Evolutionary conservation across 805 yeast genomes (phyloP), one percentile per base, ranked within the genome.

Genomic region (Wickerhamomyces xylosicus): DNA sequence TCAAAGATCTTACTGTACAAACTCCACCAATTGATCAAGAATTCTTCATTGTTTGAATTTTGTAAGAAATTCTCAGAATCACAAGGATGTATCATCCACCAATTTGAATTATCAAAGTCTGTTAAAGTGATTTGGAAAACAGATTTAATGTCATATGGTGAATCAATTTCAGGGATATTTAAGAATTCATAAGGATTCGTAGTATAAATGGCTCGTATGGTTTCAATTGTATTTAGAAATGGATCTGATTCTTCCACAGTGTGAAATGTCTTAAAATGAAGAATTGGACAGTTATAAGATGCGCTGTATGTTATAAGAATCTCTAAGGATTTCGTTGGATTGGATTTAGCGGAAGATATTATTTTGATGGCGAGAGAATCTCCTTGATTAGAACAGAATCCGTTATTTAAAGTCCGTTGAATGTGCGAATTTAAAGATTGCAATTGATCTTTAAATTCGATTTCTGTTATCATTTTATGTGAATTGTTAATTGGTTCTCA

Each of bases 11-110:
- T 36, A 13, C 45, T 42, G 35, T 44, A 46, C 4, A 63, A 39
- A 8, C 57, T 61, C 43, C 58, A 41, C 66, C 54, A 53, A 19
- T 36, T 48, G 20, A 37, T 47, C 46, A 59, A 49, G 42, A 52
- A 44, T 6, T 44, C 45, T 35, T 46, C 42, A 3, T 18, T n/a
- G 1, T 44, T 35, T 3, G 50, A 42, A 21, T 50, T 51, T 3
- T 46, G 47, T 22, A 64, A 48, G 40, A 62, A 40, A 8, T 48
- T 52, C 5, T 41, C 35, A 0, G 68, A 57, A 32, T 60, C 57
- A 47, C 74, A 69, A 4, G 73, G 72, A 43, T 69, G 74, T 1
- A 68, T 32, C 37, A 54, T 57, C 47, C 47, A 47, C 54, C 52
- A 52, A 9, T 42, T 42, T 3, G 21, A 32, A 9, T 29, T 10